A percentile compares a stretch with the other conserved stretches of the same genome.
phyloP scores from a whole-genome alignment of 495 filamentous ascomycete genomes.

The Penicillium coffeae region DNA sequence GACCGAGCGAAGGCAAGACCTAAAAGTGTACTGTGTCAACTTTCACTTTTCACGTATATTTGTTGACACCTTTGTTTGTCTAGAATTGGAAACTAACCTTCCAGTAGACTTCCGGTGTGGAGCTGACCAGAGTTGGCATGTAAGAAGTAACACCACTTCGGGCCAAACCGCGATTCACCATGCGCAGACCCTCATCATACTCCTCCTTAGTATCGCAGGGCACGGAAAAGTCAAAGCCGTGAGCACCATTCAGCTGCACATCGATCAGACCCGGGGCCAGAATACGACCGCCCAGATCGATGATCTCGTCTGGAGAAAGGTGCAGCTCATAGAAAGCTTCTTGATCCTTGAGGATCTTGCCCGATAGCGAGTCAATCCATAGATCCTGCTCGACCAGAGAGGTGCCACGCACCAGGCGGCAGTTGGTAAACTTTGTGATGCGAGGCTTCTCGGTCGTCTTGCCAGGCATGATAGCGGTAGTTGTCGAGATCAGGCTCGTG shows the following conservation, averaged over 20 bases:
- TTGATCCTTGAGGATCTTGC: conserved; percentile 72
- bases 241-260: conserved; percentile 80
- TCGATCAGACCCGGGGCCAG: conserved; percentile 80
- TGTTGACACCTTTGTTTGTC: not conserved
- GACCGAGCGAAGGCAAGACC: conserved; percentile 69
- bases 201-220: conserved; percentile 56
- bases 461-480: conserved; percentile 32
- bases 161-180: conserved; percentile 64
- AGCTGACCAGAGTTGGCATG: conserved; percentile 69
- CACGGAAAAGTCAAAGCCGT: conserved; percentile 82
- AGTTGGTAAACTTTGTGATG: conserved; percentile 83
- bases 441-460: conserved; percentile 36
- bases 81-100: conserved; percentile 26
- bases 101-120: conserved; percentile 65
- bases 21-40: too few relatives aligned
- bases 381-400: conserved; percentile 66
- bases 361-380: conserved; percentile 71
- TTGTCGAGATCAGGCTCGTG: not conserved
- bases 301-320: conserved; percentile 44
- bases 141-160: conserved; percentile 81
- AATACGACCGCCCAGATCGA: conserved; percentile 76
- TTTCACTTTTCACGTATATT: not conserved
- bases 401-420: conserved; percentile 61
- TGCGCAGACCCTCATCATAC: conserved; percentile 63
- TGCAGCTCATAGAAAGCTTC: conserved; percentile 70